Conservation (phyloP, 1,284 basidiomycete genomes). For the Trichosporon faecale region DNA sequence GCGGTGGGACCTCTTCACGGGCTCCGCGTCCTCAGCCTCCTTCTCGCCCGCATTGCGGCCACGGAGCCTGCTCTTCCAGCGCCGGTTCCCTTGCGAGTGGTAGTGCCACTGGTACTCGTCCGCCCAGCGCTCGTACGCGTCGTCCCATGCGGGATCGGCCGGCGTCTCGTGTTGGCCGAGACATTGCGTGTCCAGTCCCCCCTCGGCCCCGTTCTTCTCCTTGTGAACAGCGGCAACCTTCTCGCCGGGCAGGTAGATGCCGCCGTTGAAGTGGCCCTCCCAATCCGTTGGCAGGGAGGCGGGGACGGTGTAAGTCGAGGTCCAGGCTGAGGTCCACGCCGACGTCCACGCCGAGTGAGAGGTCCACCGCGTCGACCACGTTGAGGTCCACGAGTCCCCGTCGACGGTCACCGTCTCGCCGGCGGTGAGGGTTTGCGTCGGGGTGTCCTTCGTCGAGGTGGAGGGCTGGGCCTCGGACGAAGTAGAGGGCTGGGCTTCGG, state of each 20-base stretch:
- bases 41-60: not conserved
- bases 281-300: not conserved
- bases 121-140: not conserved
- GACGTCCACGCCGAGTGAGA: not conserved
- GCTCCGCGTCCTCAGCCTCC: not conserved
- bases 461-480: not conserved
- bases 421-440: not conserved
- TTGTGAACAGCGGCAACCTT: too few relatives aligned
- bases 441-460: not conserved
- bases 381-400: not conserved
- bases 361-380: not conserved
- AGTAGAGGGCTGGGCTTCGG: not conserved
- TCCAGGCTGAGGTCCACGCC: not conserved
- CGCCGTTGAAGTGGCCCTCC: not conserved
- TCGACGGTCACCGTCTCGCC: too few relatives aligned
- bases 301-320: not conserved
- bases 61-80: not conserved
- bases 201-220: not conserved
- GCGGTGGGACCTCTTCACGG: not conserved
- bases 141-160: not conserved
- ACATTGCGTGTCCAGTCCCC: too few relatives aligned
- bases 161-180: not conserved
- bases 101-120: not conserved
- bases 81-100: not conserved
- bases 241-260: not conserved